Evolutionary conservation across 2,329 filamentous ascomycete genomes (phyloP), one percentile per base, ranked within the genome.

Genomic region (Scorias spongiosa): DNA sequence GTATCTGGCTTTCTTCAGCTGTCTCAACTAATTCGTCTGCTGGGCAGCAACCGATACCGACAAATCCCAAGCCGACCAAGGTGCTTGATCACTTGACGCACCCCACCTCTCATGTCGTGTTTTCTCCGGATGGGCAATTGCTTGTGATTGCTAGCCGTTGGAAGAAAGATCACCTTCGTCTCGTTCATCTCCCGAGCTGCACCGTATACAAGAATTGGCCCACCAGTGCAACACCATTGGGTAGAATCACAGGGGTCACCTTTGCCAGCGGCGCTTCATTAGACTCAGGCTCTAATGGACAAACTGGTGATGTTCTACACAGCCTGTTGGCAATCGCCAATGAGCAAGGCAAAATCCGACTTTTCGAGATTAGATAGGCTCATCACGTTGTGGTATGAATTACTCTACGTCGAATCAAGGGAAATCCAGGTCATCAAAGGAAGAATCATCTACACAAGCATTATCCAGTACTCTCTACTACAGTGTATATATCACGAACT

Each of bases 201-300:
- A 94, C 87, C 1, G 85, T 96, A 15, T 98, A 91, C 71, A 79
- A 81, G 56, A 98, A 98, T 64, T 98, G 91, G 91, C 91, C 91
- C 18, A 98, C 89, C 43, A 76, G 79, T 50, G 80, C 83, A 60
- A 98, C 91, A 45, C 87, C 88, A 1, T 65, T 98, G 48, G 91
- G 91, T 0, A 74, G 86, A 46, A 79, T 96, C 51, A 84, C 84
- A 2, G 59, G 66, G 10, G 57, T 75, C 50, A 66, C 69, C 14
- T 69, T 67, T 54, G 66, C 62, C 2, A 59, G 56, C 14, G 67
- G 65, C 2, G 62, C 54, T 8, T 49, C 55, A 10, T 49, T 57
- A 2, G 50, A 44, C 2, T 55, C 56, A 29, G 54, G 50, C 15
- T 50, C 50, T 10, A 48, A 46, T 30, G 40, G 29, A 14, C 17